Conservation (phyloP, 225 moss, liverwort and hornwort species). For the Antitrichia curtipendula region DNA sequence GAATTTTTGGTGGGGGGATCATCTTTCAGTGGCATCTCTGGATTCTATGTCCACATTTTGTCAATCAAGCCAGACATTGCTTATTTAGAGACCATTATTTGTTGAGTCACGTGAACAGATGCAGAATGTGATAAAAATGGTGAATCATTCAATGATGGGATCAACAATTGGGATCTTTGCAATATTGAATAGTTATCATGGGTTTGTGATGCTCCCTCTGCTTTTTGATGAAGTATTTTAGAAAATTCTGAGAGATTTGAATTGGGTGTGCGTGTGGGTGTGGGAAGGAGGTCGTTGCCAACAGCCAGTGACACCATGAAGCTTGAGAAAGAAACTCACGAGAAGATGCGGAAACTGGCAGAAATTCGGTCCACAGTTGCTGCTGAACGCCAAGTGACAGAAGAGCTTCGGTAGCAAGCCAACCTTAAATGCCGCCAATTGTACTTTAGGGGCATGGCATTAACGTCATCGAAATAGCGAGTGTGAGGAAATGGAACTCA, state of each 20-base stretch:
- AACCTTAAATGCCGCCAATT: neutral
- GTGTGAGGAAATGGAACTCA: neutral
- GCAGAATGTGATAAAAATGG: neutral
- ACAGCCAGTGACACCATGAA: slow-evolving; percentile 23
- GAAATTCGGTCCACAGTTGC: slow-evolving; percentile 34
- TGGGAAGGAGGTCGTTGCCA: slow-evolving; percentile 16
- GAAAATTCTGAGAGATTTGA: neutral
- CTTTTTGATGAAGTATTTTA: neutral
- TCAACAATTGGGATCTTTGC: neutral
- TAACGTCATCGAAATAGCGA: neutral
- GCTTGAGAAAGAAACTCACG: slow-evolving; percentile 41
- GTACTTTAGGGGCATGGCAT: no score
- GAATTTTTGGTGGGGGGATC: neutral
- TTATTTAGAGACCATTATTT: neutral
- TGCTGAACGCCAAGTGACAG: slow-evolving; percentile 19
- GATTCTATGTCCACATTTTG: neutral
- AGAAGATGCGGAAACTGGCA: slow-evolving; percentile 39
- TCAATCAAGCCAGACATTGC: neutral
- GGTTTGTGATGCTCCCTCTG: neutral
- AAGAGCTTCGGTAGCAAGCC: slow-evolving; percentile 24
- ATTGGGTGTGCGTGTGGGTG: neutral
- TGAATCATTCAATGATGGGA: neutral
- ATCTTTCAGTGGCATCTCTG: neutral
- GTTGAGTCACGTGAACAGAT: neutral
- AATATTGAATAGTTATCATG: neutral